These are phyloP conservation scores for Zelopaecilomyces penicillatus DNA, from an alignment of 2,329 filamentous ascomycete genomes.

Conservation along the genomic window DNA sequence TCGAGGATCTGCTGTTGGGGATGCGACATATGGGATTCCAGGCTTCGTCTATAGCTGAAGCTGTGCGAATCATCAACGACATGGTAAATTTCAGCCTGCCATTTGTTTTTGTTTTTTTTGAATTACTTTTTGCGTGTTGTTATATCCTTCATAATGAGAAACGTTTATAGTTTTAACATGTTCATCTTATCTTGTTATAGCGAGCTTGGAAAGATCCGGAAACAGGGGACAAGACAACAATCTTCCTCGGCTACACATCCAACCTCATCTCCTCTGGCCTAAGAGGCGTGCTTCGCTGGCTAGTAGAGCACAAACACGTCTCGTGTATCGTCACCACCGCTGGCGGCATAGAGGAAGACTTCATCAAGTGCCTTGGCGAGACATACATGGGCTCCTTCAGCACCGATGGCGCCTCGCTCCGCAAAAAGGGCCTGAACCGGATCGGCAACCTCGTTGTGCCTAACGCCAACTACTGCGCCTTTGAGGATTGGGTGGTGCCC, in stretches of 20 bases:
- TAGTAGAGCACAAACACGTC: conserved; percentile 87
- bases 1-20: conserved; percentile 70
- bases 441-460: conserved; percentile 95
- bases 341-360: conserved; percentile 91
- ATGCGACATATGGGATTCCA: conserved; percentile 80
- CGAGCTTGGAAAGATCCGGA: conserved; percentile 74
- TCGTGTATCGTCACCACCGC: conserved; percentile 92
- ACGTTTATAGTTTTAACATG: conserved; percentile 1
- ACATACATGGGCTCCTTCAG: conserved; percentile 89
- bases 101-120: conserved; percentile 3
- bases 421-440: conserved; percentile 80
- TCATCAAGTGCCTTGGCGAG: conserved; percentile 94
- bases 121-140: too few relatives aligned
- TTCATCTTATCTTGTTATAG: conserved; percentile 28
- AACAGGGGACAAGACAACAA: conserved; percentile 72
- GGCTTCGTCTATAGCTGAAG: conserved; percentile 68
- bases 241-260: conserved; percentile 95
- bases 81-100: conserved; percentile 56
- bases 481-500: conserved; percentile 95
- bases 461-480: conserved; percentile 90
- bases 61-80: conserved; percentile 83
- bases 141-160: not conserved
- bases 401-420: conserved; percentile 66
- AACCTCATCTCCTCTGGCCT: conserved; percentile 96
- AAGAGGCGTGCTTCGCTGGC: conserved; percentile 81